Conservation (phyloP, 179 eudicot species). For the Beta corolliflora region DNA sequence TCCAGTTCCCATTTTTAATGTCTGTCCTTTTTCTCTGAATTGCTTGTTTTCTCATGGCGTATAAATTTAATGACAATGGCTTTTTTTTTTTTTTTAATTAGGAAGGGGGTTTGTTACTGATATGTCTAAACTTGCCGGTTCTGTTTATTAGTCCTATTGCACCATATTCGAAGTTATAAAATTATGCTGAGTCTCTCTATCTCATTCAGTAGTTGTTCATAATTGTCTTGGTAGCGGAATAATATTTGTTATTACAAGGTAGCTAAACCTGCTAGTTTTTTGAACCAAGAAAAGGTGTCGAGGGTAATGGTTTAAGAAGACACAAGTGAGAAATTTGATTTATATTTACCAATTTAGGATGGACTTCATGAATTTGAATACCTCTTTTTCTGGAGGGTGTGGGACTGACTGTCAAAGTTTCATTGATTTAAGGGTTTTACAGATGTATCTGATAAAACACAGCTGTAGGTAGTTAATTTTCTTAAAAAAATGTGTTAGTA, state of each 20-base stretch:
- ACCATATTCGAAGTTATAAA: background rate
- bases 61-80: too few species aligned
- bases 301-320: background rate
- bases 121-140: too few species aligned
- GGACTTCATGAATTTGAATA: background rate
- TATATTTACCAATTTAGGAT: background rate
- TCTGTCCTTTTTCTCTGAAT: too few species aligned
- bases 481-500: too few species aligned
- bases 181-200: background rate
- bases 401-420: background rate
- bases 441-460: background rate
- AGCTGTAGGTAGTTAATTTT: background rate
- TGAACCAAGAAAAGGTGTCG: background rate
- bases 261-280: background rate
- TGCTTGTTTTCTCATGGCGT: too few species aligned
- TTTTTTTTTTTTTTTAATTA: too few species aligned
- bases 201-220: background rate
- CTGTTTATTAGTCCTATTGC: too few species aligned
- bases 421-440: background rate
- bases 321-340: background rate
- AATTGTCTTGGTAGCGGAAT: background rate
- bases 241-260: background rate
- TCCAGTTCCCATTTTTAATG: too few species aligned
- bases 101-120: too few species aligned
- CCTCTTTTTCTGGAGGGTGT: background rate